Base-by-base conservation (phyloP, 2,329 filamentous ascomycete genomes). In the Furcasterigmium furcatum region DNA sequence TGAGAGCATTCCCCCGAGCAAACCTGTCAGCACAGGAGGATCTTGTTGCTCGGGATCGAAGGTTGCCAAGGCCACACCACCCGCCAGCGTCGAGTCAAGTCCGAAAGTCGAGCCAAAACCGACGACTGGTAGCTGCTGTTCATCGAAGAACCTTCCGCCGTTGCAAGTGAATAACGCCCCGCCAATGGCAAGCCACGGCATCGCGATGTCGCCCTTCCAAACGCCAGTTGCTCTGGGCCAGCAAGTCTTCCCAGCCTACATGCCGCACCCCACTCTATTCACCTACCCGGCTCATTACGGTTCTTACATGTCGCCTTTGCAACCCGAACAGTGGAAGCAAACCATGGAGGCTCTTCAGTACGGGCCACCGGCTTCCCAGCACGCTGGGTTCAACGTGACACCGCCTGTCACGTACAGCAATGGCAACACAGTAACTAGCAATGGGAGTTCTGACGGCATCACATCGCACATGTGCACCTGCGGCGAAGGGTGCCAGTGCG, bases 401-500 rank as follows among this genome's bases (percentile, higher is more conserved):
- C 42, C 44, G 24, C 38, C 47, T 3, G 34, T 52, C 4, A 35
- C 20, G 14, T 53, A 45, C 34, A 16, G 20, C 4, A 36, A 19
- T 16, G 16, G 9, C 7, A 7, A 27, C 12, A 27, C 35, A 20
- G 55, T 5, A 18, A 36, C 34, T 19, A 36, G 18, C 34, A 19
- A 19, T 19, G 34, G 34, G 4, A 36, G 34, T 10, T 14, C 34
- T 18, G 34, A 36, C n/a, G 34, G 34, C 19, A 18, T 36, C 12
- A 70, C 62, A 18, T 66, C 59, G 44, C 67, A 67, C 38, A 67
- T 62, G 44, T 88, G 85, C 55, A 70, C 71, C 40, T 88, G 85
- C 56, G 85, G 85, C 18, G 78, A 84, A 44, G 69, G 69, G 22
- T 88, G 85, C 52, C 75, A 82, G 52, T 88, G 85, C 57, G 68